Evolutionary conservation across 129 eudicot species (phyloP).

Genomic region (Smallanthus sonchifolius): DNA sequence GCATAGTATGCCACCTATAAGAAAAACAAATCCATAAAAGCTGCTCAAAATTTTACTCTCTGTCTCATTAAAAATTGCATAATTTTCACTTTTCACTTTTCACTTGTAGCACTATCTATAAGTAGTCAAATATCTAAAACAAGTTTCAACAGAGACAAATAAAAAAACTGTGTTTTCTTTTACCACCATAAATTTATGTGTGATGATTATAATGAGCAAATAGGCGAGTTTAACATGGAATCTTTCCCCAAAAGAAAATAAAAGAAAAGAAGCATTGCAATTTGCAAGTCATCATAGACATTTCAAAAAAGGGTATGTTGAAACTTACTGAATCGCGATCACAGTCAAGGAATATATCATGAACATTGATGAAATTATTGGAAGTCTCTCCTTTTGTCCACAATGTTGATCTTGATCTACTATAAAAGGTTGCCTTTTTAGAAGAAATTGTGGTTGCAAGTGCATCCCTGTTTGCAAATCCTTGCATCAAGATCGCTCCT

Average conservation of each 20-base stretch:
- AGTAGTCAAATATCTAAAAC: neutral
- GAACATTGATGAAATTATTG: constrained; percentile 74
- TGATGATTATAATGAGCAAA: neutral
- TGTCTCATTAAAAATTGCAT: neutral
- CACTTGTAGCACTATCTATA: neutral
- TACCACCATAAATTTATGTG: neutral
- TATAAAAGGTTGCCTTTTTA: constrained; percentile 86
- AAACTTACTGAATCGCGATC: constrained; percentile 90
- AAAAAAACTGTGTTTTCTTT: no score
- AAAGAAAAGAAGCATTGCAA: neutral
- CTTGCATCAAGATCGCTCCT: constrained; percentile 88
- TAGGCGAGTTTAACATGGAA: neutral
- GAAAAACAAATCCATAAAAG: neutral
- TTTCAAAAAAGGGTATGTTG: neutral
- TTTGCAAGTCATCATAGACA: neutral
- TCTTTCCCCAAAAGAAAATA: neutral
- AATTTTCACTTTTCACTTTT: neutral
- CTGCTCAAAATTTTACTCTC: neutral
- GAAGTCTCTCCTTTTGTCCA: constrained; percentile 98
- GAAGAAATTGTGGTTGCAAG: constrained; percentile 68
- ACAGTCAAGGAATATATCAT: constrained; percentile 73
- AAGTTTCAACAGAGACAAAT: neutral
- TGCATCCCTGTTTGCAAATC: constrained; percentile 77
- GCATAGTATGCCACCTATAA: neutral
- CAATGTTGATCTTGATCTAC: constrained; percentile 83